Conservation (phyloP, 2,329 filamentous ascomycete genomes). For the Magnaporthales sp. region DNA sequence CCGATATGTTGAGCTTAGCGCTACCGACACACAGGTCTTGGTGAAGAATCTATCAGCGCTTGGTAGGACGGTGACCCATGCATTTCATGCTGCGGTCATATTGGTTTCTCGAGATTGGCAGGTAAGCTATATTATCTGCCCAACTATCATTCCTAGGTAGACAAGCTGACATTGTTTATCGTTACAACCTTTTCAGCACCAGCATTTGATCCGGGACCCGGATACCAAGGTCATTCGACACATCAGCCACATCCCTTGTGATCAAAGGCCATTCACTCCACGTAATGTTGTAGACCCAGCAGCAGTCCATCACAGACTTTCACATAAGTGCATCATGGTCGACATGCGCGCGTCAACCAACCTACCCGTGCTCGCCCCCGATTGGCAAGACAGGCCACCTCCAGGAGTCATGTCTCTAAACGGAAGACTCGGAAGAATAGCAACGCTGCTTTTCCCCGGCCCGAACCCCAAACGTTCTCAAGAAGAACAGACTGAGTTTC, state of each 20-base stretch:
- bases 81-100: neutral
- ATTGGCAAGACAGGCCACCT: neutral
- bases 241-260: neutral
- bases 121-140: neutral
- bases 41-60: neutral
- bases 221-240: neutral
- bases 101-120: neutral
- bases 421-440: neutral
- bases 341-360: neutral
- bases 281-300: neutral
- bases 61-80: neutral
- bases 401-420: neutral
- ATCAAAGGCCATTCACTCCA: neutral
- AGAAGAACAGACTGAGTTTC: neutral
- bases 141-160: neutral
- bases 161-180: neutral
- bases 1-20: neutral
- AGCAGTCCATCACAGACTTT: neutral
- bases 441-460: neutral
- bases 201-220: neutral
- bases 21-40: neutral
- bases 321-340: neutral
- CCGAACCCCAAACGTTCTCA: neutral
- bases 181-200: neutral
- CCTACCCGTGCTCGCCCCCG: neutral